Base-by-base conservation (phyloP, 331 rosid genomes). In the Rhamnella rubrinervis region DNA sequence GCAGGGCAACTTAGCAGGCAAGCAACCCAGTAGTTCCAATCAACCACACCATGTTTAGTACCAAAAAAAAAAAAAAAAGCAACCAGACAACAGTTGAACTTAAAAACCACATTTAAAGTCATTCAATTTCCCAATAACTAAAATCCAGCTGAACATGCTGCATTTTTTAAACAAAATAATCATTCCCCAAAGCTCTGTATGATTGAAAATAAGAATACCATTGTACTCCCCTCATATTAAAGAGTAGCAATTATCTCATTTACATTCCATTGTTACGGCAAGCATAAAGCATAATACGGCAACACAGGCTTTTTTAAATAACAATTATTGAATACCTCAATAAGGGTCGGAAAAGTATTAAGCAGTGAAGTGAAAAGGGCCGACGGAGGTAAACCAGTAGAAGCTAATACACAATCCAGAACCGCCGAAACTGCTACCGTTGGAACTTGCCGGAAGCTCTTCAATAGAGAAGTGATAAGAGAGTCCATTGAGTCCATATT, bases 341-440 rank as follows among this genome's bases (percentile, higher is more conserved):
- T 77, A 61, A 81, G 63, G 47, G 73, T 78, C 60, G 87, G 83
- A 61, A 85, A 89, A 58, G 80, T 63, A 1, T 80, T 55, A 28
- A 88, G 87, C 39, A 92, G 89, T 2, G 92, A 89, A 71, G 77
- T 47, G 67, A 87, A 86, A 51, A 92, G 89, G 21, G 75, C 58
- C 7, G 74, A 26, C 20, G 91, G 82, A 44, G 98, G 82, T 69
- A 82, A 69, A 61, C 80, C 83, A 15, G 98, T 89, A 21, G 98
- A 83, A 20, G 79, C 66, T 51, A 89, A 60, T 58, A 92, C 75
- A 79, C 96, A 92, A 69, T 92, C 98, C 46, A 92, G 75, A 78
- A 85, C 72, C 7, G 89, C 77, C 49, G 95, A 92, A 72, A 92
- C 81, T 8, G 98, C 90, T 6, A 83, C 82, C 31, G 80, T 84